Evolutionary conservation across 2,329 filamentous ascomycete genomes (phyloP), one percentile per base, ranked within the genome.

Genomic region (Endocalyx cinctus): DNA sequence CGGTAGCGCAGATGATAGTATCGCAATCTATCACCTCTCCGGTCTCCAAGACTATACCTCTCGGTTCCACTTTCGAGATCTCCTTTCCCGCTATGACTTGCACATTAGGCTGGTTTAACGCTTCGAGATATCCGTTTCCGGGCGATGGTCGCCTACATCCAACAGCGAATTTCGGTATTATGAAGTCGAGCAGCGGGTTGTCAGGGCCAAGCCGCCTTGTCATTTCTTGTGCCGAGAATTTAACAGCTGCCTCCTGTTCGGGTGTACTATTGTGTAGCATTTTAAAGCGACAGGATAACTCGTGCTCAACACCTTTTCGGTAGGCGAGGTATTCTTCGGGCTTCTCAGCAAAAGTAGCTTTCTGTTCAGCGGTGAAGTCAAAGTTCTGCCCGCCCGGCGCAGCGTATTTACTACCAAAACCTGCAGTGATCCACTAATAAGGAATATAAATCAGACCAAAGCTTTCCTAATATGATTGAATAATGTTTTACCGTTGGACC

Each of bases 281-380:
- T 28, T 67, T 68, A 58, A 74, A 76, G 5, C 67, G 59, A 28
- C 65, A 62, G 38, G 73, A 75, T 12, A 76, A 57, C 17, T 66
- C 69, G 1, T 62, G 50, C 39, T 74, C 69, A 6, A 73, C 52
- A 13, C 56, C 55, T 38, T 67, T 71, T 17, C 71, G 62, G 45
- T 73, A 76, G 6, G 55, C 48, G 1, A 76, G 55, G 44, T 80
- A 80, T 12, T 57, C 64, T 10, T 68, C 57, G 0, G 77, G 72
- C 41, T 80, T 42, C 23, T 72, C 63, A 37, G 73, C 73, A 0
- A 69, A 63, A 2, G 41, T 40, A 10, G 71, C 63, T 5, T 66
- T 58, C 29, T 76, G 63, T 17, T 74, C 67, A 11, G 66, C 45
- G 3, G 27, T 37, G 55, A 46, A 64, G 55, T 71, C 32, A 53